Evolutionary conservation across 1,139 yeast genomes (phyloP), one percentile per base, ranked within the genome.

Genomic region (Saccharomycopsis crataegensis): DNA sequence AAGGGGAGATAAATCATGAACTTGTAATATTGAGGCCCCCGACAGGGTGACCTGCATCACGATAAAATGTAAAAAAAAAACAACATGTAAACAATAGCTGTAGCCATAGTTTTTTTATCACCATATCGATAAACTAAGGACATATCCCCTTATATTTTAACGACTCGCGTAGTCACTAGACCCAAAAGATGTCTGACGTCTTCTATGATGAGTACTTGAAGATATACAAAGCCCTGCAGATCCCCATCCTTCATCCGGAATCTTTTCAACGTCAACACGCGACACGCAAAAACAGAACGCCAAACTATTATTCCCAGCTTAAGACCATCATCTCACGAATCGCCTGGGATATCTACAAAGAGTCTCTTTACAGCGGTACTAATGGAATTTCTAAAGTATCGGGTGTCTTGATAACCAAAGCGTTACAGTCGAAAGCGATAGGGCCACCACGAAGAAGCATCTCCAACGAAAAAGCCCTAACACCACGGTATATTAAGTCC

Each of bases 171-270:
- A 22, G 28, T 4, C 28, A 4, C 28, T 22, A 2, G 28, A 3
- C 4, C 28, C 28, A 22, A 22, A 22, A 22, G 34, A 48, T 48
- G 50, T 48, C 50, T 3, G 53, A 50, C 34, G 36, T 50, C n/a
- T 50, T 44, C 22, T 50, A 50, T 31, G 46, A 46, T 14, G 32
- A 31, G 22, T 34, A 17, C 31, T 32, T 50, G 8, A 50, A 46
- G 11, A 12, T 46, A 9, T 46, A 50, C 17, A 45, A 50, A 17
- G 40, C 46, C 31, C 28, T 46, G n/a, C 28, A 33, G n/a, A 50
- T 50, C 11, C 46, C 53, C 31, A 46, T 31, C 4, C 33, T 50
- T 8, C 28, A 40, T 11, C 16, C 43, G 8, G n/a, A 17, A 28
- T 43, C 43, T 12, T 43, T 49, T 34, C 11, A n/a, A 2, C 34